Base-by-base conservation (phyloP, 768 basidiomycete species). In the Chalciporus piperatus region DNA sequence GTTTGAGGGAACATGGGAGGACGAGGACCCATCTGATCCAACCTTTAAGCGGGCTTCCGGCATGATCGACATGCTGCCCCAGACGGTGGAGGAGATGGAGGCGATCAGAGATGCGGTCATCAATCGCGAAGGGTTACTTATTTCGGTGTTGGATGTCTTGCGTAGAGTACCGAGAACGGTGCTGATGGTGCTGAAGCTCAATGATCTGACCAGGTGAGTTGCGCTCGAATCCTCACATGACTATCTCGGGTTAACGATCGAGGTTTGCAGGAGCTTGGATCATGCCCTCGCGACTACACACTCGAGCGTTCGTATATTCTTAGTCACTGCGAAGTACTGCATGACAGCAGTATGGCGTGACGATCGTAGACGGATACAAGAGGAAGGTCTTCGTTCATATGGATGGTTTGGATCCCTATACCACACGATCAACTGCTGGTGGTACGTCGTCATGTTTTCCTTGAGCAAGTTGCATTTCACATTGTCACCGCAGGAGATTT, bases 241-340 rank as follows among this genome's bases (percentile, higher is more conserved):
- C 14, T 22, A 10, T 23, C 43, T 25, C 42, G 19, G 32, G 14
- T 27, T 38, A 16, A 22, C 41, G 12, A 4, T 25, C 25, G 27
- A 50, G 12, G 32, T n/a, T 19, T 45, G 11, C 60, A 86, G 91
- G 72, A 85, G 84, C 64, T 75, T 96, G 28, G 94, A 97, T 60
- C 76, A 85, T 67, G 84, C 92, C 13, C 74, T 98, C 6, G 83
- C 83, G 60, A 98, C 97, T 1, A 98, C 96, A 6, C 79, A 92
- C 69, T 86, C 89, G 6, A 84, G 81, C 65, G 87, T 84, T 51
- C 87, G 96, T 17, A 84, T 98, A 64, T 98, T 98, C 68, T 65
- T 98, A 28, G 87, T 98, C 51, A 88, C 89, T 14, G 94, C 93
- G 7, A 87, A 89, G 62, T 96, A 90, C 70, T 97, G 95, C 65